Base-by-base conservation (phyloP, 495 filamentous ascomycete species). In the Beverwykella pulmonaria region DNA sequence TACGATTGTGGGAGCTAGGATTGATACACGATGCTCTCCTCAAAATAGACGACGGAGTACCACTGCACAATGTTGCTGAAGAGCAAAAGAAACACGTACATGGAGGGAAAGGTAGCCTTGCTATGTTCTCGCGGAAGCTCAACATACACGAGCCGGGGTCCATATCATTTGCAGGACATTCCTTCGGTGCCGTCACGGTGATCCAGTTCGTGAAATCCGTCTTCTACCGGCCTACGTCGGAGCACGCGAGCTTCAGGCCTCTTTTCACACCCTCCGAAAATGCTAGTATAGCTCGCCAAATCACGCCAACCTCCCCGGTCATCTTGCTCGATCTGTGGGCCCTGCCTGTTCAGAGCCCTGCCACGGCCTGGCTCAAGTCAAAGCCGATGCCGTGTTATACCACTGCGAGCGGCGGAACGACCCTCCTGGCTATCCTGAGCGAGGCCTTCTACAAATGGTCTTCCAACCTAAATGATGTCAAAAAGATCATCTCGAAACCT, bases 251-350 rank as follows among this genome's bases (percentile, higher is more conserved):
- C 60, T 74, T 73, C 67, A 63, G 64, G 58, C 80, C 79, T 1
- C 77, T 88, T 0, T 86, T 85, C 72, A 77, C 69, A 1, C 86
- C 86, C 1, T 71, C 73, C 2, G 69, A 73, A 14, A 70, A 76
- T 61, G 87, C 82, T 0, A 64, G 77, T 0, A 77, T 92, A 22
- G 70, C 72, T 9, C 59, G 72, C 1, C 90, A 93, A 66, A 82
- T 93, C 61, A 90, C 87, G 0, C 78, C 84, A 0, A 63, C 78
- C 10, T 86, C 82, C 17, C 81, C 88, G 0, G 74, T 86, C 0
- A 77, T 89, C 26, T 76, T 93, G 0, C 82, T 93, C 15, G 90
- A 93, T 67, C 81, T 89, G 70, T 93, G 91, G 91, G 82, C 82
- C 50, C 76, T 92, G 34, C 88, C 90, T 0, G 78, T 92, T 9